Evolutionary conservation across 805 yeast genomes (phyloP).

Genomic region (Lipomyces sp.): DNA sequence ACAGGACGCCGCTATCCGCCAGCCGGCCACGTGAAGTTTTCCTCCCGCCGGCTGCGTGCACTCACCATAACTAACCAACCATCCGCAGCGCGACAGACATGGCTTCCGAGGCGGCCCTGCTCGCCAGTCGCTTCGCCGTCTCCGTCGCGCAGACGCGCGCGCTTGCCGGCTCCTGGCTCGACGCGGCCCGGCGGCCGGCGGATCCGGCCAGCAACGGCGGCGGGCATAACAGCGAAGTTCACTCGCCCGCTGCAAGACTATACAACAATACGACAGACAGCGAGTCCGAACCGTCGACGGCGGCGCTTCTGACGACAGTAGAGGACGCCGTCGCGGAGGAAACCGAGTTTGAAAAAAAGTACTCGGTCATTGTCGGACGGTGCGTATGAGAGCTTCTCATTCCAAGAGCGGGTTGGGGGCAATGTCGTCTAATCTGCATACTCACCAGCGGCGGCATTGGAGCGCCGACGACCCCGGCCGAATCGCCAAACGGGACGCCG

Average conservation of each 20-base stretch:
- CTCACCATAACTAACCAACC: too few species aligned
- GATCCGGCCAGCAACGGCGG: background rate
- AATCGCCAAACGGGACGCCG: background rate
- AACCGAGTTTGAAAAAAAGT: slow-evolving; percentile 14
- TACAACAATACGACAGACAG: background rate
- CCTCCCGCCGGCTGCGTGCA: too few species aligned
- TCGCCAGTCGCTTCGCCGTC: slow-evolving; percentile 34
- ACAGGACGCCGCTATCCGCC: too few species aligned
- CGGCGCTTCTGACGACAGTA: background rate
- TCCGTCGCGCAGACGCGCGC: slow-evolving; percentile 30
- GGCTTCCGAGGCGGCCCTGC: slow-evolving; percentile 18
- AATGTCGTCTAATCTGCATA: background rate
- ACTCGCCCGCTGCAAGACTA: slow-evolving; percentile 3
- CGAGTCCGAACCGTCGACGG: background rate
- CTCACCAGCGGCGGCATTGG: slow-evolving; percentile 16
- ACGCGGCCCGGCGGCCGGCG: background rate
- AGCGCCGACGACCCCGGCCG: slow-evolving; percentile 5
- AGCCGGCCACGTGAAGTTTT: too few species aligned
- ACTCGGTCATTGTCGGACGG: slow-evolving; percentile 18
- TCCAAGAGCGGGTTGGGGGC: background rate
- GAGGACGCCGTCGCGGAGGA: slow-evolving; percentile 2
- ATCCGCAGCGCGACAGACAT: too few species aligned
- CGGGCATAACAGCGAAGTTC: background rate
- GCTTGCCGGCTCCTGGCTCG: slow-evolving; percentile 33
- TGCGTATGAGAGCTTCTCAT: background rate